Base-by-base conservation (phyloP, 2,329 filamentous ascomycete genomes). In the Waltergamsia citrina region DNA sequence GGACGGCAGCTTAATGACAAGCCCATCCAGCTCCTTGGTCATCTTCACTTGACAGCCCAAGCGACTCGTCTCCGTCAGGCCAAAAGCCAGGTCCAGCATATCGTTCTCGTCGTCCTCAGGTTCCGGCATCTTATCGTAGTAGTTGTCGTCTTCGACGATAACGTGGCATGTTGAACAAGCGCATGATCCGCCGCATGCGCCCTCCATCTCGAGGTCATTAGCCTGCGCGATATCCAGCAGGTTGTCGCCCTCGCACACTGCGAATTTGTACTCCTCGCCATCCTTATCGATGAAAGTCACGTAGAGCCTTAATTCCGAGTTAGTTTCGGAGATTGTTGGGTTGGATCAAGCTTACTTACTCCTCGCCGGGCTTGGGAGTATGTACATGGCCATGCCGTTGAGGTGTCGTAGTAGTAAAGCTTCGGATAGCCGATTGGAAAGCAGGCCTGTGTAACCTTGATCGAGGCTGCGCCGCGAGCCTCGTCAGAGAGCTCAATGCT, bases 151-250 rank as follows among this genome's bases (percentile, higher is more conserved):
- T 38, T 74, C 60, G 24, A 94, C 83, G 41, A 94, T 87, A 37
- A 94, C 81, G 61, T 94, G 87, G 63, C 87, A 94, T 6, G 87
- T 94, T 37, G 84, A 92, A 63, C 87, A 94, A 35, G 87, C 87
- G 60, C 87, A 94, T 22, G 85, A 92, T 16, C 87, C 92, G 45
- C 92, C 92, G 52, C 92, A 98, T 10, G 92, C 92, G 41, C 92
- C 88, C 67, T 98, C 92, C 90, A 98, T 96, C 58, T 98, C 92
- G 27, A 98, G 67, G 52, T 96, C 90, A 58, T 96, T 76, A 29
- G 83, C 85, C 56, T 95, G 90, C 16, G 90, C 92, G 51, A 98
- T 90, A 51, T 96, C 90, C 35, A 98, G 71, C 35, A 98, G 67
- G 57, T 98, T 98, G 59, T 94, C 87, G 32, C 92, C 92, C 47